These are phyloP conservation scores for Olyra latifolia DNA, from an alignment of 176 grass and related monocot genomes.

Conservation along the genomic window DNA sequence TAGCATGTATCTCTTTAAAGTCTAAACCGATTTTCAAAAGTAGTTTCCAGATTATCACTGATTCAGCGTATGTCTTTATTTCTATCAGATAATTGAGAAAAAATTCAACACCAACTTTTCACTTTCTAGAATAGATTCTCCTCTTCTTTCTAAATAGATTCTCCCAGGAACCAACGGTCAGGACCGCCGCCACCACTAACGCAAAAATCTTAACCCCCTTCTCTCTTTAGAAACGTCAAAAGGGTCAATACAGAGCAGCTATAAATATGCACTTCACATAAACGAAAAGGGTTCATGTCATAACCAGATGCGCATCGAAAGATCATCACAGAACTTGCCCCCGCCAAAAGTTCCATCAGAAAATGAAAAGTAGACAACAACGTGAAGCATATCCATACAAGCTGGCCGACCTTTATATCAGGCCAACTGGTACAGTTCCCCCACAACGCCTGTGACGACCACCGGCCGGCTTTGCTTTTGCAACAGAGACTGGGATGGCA, in stretches of 20 bases:
- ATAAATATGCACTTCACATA: constrained; percentile 8
- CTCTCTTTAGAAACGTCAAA: constrained; percentile 5
- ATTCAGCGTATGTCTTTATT: no score
- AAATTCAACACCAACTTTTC: no score
- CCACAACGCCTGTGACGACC: not conserved
- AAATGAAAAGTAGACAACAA: constrained; percentile 19
- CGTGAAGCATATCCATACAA: constrained; percentile 20
- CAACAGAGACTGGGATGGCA: not conserved
- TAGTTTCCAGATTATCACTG: no score
- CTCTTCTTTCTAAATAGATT: not conserved
- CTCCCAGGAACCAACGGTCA: not conserved
- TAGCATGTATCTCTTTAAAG: no score
- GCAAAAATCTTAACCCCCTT: not conserved
- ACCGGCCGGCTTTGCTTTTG: not conserved
- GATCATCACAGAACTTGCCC: constrained; percentile 11
- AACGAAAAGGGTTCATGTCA: not conserved
- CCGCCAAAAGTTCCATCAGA: constrained; percentile 10
- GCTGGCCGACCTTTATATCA: not conserved
- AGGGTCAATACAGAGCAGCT: constrained; percentile 3
- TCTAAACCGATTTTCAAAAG: no score
- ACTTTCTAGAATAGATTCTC: no score
- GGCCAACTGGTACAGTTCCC: not conserved
- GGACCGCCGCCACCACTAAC: not conserved
- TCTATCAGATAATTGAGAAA: no score
- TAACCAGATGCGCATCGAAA: not conserved